Base-by-base conservation (phyloP, 495 filamentous ascomycete genomes). In the Lasiosphaeris hirsuta region DNA sequence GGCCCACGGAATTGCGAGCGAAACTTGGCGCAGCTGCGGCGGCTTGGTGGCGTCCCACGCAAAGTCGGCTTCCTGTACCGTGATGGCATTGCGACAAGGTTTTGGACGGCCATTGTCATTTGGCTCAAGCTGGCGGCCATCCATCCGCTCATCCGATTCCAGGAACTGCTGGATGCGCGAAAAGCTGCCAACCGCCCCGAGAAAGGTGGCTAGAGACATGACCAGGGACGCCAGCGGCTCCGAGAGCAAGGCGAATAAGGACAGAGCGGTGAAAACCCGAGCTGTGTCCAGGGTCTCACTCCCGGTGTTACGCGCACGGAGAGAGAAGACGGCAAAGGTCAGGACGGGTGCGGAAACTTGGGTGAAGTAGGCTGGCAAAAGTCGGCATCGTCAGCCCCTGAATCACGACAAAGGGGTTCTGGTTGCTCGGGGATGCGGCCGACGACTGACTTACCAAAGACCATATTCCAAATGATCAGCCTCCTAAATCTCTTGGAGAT, bases 101-200 rank as follows among this genome's bases (percentile, higher is more conserved):
- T 30, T 30, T 30, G 23, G 23, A 5, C 23, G 23, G 2, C 5
- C 5, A 30, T 30, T 30, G 23, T 5, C 23, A 30, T 2, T 30
- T 30, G 23, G 2, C 23, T 30, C 23, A 30, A 30, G 23, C 23
- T 30, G 23, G 11, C 63, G 63, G 14, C 46, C 54, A 51, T 68
- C 67, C 4, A 55, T 35, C 10, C 69, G 57, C 52, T 64, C 55
- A 9, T 65, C 71, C 11, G 77, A 76, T 10, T 78, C 67, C 11
- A 87, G 64, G 58, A 84, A 88, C 4, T 74, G 66, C 54, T 86
- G 82, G 17, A 87, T 84, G 7, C 85, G 77, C 17, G 70, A 65
- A 56, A 88, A 84, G 51, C 82, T 85, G 7, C 82, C 83, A 3
- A 83, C 63, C 0, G 78, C 80, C 1, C 78, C 80, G 8, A 78